These are phyloP conservation scores for Tillandsia fasciculata DNA, from an alignment of 176 grass and related monocot species.

Conservation along the genomic window DNA sequence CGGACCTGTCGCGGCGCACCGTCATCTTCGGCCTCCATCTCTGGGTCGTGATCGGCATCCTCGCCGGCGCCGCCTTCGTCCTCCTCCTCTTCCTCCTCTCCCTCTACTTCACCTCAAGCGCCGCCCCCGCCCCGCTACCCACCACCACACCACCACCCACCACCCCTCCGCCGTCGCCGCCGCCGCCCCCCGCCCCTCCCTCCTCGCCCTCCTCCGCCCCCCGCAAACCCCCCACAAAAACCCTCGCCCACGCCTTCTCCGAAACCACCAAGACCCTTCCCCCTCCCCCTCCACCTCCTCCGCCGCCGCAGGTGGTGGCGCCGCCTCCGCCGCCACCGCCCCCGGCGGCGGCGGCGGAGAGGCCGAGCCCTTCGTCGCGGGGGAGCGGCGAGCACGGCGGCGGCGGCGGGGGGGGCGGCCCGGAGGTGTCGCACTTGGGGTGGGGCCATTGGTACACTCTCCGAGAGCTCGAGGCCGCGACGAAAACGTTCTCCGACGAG, in stretches of 20 bases:
- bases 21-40: slow-evolving; percentile 71
- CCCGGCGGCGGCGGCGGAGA: no score
- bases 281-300: no score
- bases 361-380: slow-evolving; percentile 42
- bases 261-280: no score
- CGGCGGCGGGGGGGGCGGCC: slow-evolving; percentile 60
- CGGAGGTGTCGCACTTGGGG: slow-evolving; percentile 72
- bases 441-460: slow-evolving; percentile 98
- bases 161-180: slow-evolving; percentile 8
- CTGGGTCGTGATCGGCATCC: slow-evolving; percentile 74
- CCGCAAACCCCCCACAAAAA: no score
- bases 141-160: slow-evolving; percentile 15
- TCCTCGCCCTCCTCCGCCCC: no score
- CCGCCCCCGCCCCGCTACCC: slow-evolving; percentile 41
- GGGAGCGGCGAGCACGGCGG: slow-evolving; percentile 69
- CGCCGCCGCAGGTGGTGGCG: background rate
- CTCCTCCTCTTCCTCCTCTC: slow-evolving; percentile 75
- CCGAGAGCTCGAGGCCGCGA: slow-evolving; percentile 83
- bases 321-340: slow-evolving; percentile 1
- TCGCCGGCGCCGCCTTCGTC: slow-evolving; percentile 68
- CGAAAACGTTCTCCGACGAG: slow-evolving; percentile 37
- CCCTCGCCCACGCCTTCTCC: no score
- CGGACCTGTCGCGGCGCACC: slow-evolving; percentile 62
- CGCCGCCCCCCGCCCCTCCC: background rate
- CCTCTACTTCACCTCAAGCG: slow-evolving; percentile 49